These are phyloP conservation scores for Nakazawaea anatomiae DNA, from an alignment of 805 yeast genomes.

Conservation along the genomic window DNA sequence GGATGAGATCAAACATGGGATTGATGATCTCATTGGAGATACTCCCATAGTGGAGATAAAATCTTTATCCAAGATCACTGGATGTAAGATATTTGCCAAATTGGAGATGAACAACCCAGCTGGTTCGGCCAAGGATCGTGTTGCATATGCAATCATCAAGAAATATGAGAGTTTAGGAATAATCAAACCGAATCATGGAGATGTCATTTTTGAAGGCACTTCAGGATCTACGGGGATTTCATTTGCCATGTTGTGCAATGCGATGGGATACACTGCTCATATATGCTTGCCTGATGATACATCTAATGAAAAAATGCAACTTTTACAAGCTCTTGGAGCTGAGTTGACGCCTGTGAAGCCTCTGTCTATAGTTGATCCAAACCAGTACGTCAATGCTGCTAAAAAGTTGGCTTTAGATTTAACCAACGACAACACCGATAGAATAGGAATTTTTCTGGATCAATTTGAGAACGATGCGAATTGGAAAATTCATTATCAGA, in stretches of 20 bases:
- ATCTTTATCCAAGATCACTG: slow-evolving; percentile 66
- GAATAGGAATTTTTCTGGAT: slow-evolving; percentile 81
- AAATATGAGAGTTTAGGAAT: slow-evolving; percentile 58
- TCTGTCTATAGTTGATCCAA: slow-evolving; percentile 90
- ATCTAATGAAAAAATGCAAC: slow-evolving; percentile 69
- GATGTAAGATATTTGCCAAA: slow-evolving; percentile 82
- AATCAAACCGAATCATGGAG: slow-evolving; percentile 55
- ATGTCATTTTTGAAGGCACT: slow-evolving; percentile 88
- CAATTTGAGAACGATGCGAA: slow-evolving; percentile 92
- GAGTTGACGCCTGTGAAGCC: slow-evolving; percentile 82
- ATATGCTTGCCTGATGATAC: slow-evolving; percentile 96
- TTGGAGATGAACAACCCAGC: slow-evolving; percentile 86
- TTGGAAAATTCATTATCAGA: slow-evolving; percentile 75
- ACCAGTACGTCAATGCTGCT: slow-evolving; percentile 89
- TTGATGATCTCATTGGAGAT: slow-evolving; percentile 80
- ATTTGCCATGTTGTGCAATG: slow-evolving; percentile 82
- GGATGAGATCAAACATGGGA: slow-evolving; percentile 34
- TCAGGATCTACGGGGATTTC: slow-evolving; percentile 97
- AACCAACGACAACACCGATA: slow-evolving; percentile 27
- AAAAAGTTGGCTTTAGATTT: slow-evolving; percentile 53
- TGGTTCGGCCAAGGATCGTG: slow-evolving; percentile 93
- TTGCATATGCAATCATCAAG: slow-evolving; percentile 77
- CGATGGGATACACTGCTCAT: slow-evolving; percentile 84
- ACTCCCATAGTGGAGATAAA: slow-evolving; percentile 77
- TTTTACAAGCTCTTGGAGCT: slow-evolving; percentile 76